These are phyloP conservation scores for Sechiopsis laciniata DNA, from an alignment of 306 rosid genomes.

Conservation along the genomic window DNA sequence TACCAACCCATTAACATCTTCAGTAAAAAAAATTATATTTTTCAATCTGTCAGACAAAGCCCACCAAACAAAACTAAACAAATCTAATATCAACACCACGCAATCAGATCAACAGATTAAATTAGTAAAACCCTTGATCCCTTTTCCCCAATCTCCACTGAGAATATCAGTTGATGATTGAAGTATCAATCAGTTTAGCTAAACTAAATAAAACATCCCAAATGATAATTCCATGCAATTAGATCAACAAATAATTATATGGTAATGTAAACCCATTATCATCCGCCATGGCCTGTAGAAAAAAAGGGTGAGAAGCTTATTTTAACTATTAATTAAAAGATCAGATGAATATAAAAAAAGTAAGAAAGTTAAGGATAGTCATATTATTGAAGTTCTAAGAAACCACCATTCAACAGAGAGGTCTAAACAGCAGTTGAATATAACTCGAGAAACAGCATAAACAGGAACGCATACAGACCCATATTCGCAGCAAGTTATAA, in stretches of 20 bases:
- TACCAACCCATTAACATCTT: background rate
- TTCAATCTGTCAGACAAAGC: background rate
- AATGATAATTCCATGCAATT: background rate
- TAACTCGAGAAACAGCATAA: background rate
- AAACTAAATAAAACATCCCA: background rate
- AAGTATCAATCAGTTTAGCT: too few relatives aligned
- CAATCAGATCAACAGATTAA: background rate
- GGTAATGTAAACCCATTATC: background rate
- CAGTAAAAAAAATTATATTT: too few relatives aligned
- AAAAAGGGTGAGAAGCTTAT: too few relatives aligned
- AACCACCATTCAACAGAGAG: conserved; percentile 4
- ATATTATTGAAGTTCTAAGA: conserved; percentile 15
- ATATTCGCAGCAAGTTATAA: conserved; percentile 15
- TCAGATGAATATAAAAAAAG: too few relatives aligned
- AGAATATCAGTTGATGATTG: background rate
- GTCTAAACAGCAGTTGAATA: background rate
- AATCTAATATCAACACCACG: background rate
- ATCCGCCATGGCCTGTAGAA: background rate
- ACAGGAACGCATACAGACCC: conserved; percentile 6
- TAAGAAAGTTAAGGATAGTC: background rate
- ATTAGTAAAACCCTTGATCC: background rate
- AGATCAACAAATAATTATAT: background rate
- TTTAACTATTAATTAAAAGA: background rate
- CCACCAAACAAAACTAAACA: too few relatives aligned
- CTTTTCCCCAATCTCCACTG: too few relatives aligned